Conservation (phyloP, 768 basidiomycete genomes). For the Russula brevipes region DNA sequence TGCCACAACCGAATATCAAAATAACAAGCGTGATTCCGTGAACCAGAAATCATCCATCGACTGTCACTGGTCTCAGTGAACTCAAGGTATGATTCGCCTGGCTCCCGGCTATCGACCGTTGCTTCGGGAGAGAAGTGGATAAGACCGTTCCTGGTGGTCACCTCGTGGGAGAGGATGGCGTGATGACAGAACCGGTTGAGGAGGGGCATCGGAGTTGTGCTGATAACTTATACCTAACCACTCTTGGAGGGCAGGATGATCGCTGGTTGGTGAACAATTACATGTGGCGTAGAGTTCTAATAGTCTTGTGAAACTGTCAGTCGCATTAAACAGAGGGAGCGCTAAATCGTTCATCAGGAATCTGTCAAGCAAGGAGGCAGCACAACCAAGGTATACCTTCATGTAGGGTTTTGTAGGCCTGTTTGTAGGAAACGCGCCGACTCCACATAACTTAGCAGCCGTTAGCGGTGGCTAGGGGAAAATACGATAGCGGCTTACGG, state of each 20-base stretch:
- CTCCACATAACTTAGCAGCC: slow-evolving; percentile 44
- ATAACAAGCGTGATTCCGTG: background rate
- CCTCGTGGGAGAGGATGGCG: slow-evolving; percentile 4
- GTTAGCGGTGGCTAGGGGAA: background rate
- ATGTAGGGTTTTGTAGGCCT: slow-evolving; percentile 32
- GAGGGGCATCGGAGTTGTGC: background rate
- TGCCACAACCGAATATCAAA: background rate
- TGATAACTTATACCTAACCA: slow-evolving; percentile 9
- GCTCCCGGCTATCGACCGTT: slow-evolving; percentile 9
- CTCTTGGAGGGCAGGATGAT: slow-evolving; percentile 17
- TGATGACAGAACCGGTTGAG: background rate
- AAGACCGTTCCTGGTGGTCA: slow-evolving; percentile 1
- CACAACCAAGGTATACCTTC: slow-evolving; percentile 2
- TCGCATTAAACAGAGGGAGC: slow-evolving; percentile 22
- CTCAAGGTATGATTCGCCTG: slow-evolving; percentile 11
- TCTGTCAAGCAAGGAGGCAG: background rate
- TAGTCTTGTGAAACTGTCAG: slow-evolving; percentile 17
- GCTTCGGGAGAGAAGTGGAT: background rate
- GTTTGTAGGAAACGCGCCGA: slow-evolving; percentile 35
- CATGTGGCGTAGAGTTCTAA: slow-evolving; percentile 19
- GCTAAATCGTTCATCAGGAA: slow-evolving; percentile 7
- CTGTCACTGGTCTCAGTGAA: slow-evolving; percentile 5
- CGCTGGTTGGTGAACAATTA: slow-evolving; percentile 11
- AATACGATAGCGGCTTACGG: slow-evolving; percentile 34
- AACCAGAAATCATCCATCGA: slow-evolving; percentile 11